A percentile compares a stretch with the other conserved stretches of the same genome.
phyloP scores from a whole-genome alignment of 352 stramenopile species.

The Phytopythium kandeliae region DNA sequence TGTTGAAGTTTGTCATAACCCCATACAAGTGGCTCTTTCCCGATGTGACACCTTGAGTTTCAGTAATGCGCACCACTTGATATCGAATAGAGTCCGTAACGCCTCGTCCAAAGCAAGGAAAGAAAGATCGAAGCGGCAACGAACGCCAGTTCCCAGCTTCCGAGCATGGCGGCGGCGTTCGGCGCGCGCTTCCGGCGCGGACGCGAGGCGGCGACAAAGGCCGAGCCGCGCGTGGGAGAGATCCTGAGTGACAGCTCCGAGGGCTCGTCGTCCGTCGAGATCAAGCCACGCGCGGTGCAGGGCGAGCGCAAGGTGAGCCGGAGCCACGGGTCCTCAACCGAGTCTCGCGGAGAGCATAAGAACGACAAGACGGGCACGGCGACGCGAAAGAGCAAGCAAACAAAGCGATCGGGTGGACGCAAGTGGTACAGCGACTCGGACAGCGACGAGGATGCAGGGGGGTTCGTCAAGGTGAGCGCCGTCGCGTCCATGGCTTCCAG shows the following conservation, averaged over 20 bases:
- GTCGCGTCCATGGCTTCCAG: not conserved
- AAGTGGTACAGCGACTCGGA: constrained; percentile 60
- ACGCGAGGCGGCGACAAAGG: constrained; percentile 5
- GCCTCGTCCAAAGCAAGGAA: no score
- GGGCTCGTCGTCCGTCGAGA: constrained; percentile 22
- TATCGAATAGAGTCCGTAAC: no score
- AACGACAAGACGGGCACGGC: constrained; percentile 2
- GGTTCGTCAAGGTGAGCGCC: constrained; percentile 1
- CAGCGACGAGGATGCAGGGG: constrained; percentile 21
- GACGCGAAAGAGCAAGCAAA: constrained; percentile 6
- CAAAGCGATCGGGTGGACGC: constrained; percentile 18
- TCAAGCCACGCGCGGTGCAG: not conserved
- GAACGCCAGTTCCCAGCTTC: no score
- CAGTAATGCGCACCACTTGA: not conserved
- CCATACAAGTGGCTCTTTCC: not conserved
- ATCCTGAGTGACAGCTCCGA: constrained; percentile 66
- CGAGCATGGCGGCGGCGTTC: constrained; percentile 12
- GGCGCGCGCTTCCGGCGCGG: constrained; percentile 29
- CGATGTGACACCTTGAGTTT: no score
- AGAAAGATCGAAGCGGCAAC: constrained; percentile 2
- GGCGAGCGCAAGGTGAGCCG: constrained; percentile 1
- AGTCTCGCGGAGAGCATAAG: constrained; percentile 7
- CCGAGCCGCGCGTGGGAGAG: constrained; percentile 28
- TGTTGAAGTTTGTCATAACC: not conserved
- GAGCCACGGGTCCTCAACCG: constrained; percentile 2